Evolutionary conservation across 257 asterid genomes (phyloP).

Genomic region (Petunia axillaris): DNA sequence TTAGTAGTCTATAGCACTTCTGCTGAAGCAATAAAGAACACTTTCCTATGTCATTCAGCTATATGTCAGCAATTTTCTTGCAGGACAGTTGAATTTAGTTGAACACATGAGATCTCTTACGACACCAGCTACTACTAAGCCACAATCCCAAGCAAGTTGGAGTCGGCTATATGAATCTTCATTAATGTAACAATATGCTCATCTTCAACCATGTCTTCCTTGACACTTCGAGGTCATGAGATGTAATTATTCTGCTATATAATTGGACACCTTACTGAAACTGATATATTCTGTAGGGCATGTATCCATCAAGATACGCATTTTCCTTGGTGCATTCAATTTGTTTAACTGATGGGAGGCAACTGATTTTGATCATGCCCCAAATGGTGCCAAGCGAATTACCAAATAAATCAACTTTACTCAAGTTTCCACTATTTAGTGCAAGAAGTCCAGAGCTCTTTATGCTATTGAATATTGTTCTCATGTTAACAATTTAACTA

Average conservation of each 20-base stretch:
- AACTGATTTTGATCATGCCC: background rate
- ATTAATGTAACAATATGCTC: background rate
- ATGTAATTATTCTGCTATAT: background rate
- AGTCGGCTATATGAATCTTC: too few species aligned
- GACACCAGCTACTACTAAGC: too few species aligned
- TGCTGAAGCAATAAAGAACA: too few species aligned
- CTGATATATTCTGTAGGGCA: slow-evolving; percentile 3
- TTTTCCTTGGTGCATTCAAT: background rate
- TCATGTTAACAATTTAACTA: background rate
- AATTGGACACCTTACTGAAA: background rate
- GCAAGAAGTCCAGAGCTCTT: background rate
- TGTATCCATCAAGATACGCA: background rate
- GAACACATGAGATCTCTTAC: slow-evolving; percentile 1
- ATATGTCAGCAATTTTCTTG: background rate
- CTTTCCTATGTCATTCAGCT: too few species aligned
- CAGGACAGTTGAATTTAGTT: background rate
- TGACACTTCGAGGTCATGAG: background rate
- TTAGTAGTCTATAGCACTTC: background rate
- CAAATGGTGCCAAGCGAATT: slow-evolving; percentile 2
- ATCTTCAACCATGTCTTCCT: background rate
- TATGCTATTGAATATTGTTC: background rate
- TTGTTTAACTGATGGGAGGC: background rate
- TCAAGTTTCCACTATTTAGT: background rate
- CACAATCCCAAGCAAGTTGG: too few species aligned
- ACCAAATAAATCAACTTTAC: slow-evolving; percentile 11